Conservation (phyloP, 768 basidiomycete genomes). For the Lentinula boryana region DNA sequence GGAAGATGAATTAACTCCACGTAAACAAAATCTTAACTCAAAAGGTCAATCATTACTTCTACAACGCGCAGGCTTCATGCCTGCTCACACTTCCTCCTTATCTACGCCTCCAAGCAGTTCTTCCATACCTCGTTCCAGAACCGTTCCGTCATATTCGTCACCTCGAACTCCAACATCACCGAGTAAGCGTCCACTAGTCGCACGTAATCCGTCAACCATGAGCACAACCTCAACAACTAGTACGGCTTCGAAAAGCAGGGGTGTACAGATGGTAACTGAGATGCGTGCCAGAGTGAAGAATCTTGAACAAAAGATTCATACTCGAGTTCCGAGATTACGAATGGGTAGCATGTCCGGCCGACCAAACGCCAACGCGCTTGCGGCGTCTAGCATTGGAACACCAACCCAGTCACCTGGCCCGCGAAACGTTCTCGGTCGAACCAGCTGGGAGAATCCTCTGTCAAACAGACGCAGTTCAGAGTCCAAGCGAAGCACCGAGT, state of each 20-base stretch:
- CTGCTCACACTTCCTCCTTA: conserved; percentile 31
- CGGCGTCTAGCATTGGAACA: conserved; percentile 25
- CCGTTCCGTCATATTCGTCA: conserved; percentile 46
- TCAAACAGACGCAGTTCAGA: conserved; percentile 36
- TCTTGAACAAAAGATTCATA: conserved; percentile 82
- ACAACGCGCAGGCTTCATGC: conserved; percentile 44
- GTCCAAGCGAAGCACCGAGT: conserved; percentile 37
- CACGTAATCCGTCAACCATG: conserved; percentile 31
- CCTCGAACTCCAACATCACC: conserved; percentile 41
- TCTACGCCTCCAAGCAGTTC: conserved; percentile 36
- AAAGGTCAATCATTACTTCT: conserved; percentile 43
- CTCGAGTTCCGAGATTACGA: conserved; percentile 76
- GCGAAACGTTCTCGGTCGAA: conserved; percentile 34
- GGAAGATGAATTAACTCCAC: conserved; percentile 26
- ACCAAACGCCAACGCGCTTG: conserved; percentile 31
- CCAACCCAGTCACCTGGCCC: conserved; percentile 32
- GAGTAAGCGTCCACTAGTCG: conserved; percentile 28
- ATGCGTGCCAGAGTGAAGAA: conserved; percentile 82
- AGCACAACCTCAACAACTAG: conserved; percentile 36
- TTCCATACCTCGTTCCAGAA: conserved; percentile 49
- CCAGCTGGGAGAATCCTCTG: conserved; percentile 33
- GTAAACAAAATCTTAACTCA: conserved; percentile 22
- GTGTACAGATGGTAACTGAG: conserved; percentile 89
- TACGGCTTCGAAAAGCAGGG: conserved; percentile 64
- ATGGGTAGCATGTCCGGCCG: conserved; percentile 72